A percentile compares a stretch with the other conserved stretches of the same genome.
phyloP scores from a whole-genome alignment of 1,284 basidiomycete genomes.

The Cryptococcus deneoformans region DNA sequence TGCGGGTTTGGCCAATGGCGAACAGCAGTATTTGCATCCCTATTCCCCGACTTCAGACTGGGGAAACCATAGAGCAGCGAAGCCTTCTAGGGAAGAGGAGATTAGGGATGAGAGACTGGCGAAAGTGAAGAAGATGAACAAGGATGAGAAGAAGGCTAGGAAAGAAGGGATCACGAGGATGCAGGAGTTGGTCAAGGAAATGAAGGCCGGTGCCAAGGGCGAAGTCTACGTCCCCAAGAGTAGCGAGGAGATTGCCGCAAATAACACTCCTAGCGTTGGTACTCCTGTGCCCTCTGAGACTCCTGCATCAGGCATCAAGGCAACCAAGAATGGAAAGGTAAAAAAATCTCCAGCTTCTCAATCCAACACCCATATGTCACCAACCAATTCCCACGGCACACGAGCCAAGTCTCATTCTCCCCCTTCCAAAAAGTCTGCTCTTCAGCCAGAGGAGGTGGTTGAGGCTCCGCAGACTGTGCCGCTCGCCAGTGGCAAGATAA shows the following conservation, averaged over 20 bases:
- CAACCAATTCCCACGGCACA: background rate
- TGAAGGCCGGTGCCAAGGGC: background rate
- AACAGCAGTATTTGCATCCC: slow-evolving; percentile 19
- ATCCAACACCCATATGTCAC: background rate
- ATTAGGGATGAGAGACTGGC: slow-evolving; percentile 21
- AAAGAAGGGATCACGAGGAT: slow-evolving; percentile 1
- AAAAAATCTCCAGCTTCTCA: background rate
- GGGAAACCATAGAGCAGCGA: slow-evolving; percentile 28
- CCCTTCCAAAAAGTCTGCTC: background rate
- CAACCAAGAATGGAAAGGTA: background rate
- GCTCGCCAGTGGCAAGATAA: background rate
- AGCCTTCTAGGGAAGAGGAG: slow-evolving; percentile 31
- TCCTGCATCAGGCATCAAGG: too few species aligned
- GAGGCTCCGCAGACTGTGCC: background rate
- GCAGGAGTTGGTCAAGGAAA: slow-evolving; percentile 1
- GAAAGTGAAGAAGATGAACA: slow-evolving; percentile 21
- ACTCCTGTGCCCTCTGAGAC: background rate
- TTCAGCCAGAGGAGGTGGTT: background rate
- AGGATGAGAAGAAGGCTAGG: slow-evolving; percentile 1
- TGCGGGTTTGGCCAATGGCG: background rate
- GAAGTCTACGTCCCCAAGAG: background rate
- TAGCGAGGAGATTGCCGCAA: background rate
- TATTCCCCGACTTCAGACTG: slow-evolving; percentile 33
- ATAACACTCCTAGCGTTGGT: background rate
- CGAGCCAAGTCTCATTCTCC: slow-evolving; percentile 2